phyloP scores from a whole-genome alignment of 805 yeast genomes.

The Zygotorulaspora danielsina region DNA sequence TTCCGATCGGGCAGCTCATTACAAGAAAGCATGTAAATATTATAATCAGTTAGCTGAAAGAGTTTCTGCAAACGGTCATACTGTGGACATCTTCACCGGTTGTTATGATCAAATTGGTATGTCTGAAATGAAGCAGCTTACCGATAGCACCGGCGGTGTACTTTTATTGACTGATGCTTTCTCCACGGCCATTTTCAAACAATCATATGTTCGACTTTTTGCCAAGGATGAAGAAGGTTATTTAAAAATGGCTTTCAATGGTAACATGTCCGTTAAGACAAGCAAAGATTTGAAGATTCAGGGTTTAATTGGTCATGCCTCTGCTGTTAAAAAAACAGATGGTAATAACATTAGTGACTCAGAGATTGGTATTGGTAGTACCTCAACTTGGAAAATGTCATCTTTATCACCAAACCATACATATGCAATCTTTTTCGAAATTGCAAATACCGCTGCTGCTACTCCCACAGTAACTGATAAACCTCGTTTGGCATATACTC shows the following conservation, averaged over 20 bases:
- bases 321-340: slow-evolving; percentile 60
- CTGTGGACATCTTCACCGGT: slow-evolving; percentile 89
- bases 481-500: slow-evolving; percentile 51
- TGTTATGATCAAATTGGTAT: slow-evolving; percentile 95
- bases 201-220: slow-evolving; percentile 82
- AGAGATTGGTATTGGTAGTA: slow-evolving; percentile 91
- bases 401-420: slow-evolving; percentile 82
- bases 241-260: slow-evolving; percentile 87
- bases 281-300: slow-evolving; percentile 82
- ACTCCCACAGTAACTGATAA: slow-evolving; percentile 21
- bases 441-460: slow-evolving; percentile 41
- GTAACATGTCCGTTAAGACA: slow-evolving; percentile 80
- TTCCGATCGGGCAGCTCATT: slow-evolving; percentile 82
- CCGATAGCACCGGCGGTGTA: slow-evolving; percentile 87
- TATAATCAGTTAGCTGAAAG: slow-evolving; percentile 71
- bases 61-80: slow-evolving; percentile 68
- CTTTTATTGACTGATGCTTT: slow-evolving; percentile 86
- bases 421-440: slow-evolving; percentile 86
- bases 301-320: slow-evolving; percentile 92
- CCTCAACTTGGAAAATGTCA: slow-evolving; percentile 83
- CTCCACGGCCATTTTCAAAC: slow-evolving; percentile 91
- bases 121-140: slow-evolving; percentile 83
- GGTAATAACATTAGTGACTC: slow-evolving; percentile 80
- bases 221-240: slow-evolving; percentile 82
- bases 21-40: slow-evolving; percentile 77